Evolutionary conservation across 1,284 basidiomycete genomes (phyloP), one percentile per base, ranked within the genome.

Genomic region (Fomes fomentarius): DNA sequence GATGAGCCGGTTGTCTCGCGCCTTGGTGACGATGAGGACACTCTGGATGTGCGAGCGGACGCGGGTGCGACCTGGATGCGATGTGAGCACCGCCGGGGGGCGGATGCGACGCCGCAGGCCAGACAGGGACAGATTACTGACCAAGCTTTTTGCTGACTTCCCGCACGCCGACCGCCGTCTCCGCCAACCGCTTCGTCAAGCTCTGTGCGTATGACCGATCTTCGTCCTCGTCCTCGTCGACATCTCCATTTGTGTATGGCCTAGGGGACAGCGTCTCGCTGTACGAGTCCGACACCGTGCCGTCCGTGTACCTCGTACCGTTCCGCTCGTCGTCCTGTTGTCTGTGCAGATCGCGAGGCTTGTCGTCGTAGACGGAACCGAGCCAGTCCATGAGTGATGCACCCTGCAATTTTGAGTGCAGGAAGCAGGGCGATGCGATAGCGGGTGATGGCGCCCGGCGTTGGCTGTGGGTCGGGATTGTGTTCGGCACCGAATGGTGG

Each of bases 121-220:
- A 54, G 38, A 52, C 49, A 62, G 34, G 37, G 38, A n/a, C n/a
- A 34, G 38, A 56, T 21, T 39, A 82, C 87, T 63, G 64, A 93
- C 95, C 96, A 33, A 99, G 88, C 74, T 98, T 94, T 74, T 97
- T 97, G 84, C 94, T 96, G 93, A 98, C 96, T 74, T 99, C 97
- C 47, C 96, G 84, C 24, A 99, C 96, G 38, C 94, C 92, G 22
- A 96, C 93, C 14, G 96, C 97, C 14, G 96, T 99, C 76, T 96
- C 96, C 8, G 96, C 97, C 15, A 99, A 80, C 68, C 96, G 94
- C 65, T 85, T 89, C 3, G 97, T 98, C 63, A 98, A 74, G 67
- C 84, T 96, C 50, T 81, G 80, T 1, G 82, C 81, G 53, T 82
- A 83, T 39, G 85, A 84, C 31, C 85, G 84, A n/a, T 87, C 85